phyloP scores from a whole-genome alignment of 208 protist genomes.

The Acanthamoeba divionensis region DNA sequence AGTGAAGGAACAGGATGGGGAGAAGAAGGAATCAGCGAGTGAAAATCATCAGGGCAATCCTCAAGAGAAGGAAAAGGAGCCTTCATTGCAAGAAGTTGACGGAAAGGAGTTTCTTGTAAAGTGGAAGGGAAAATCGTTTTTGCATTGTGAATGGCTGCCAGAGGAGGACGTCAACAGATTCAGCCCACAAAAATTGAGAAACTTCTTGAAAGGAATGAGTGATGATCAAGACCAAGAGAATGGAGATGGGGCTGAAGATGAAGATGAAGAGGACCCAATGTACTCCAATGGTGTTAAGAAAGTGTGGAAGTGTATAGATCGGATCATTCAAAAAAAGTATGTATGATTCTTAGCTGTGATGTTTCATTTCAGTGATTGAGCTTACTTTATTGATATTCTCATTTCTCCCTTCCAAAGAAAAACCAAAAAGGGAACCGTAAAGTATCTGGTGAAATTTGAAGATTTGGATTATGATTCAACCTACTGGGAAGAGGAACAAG shows the following conservation, averaged over 20 bases:
- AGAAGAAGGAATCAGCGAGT: not conserved
- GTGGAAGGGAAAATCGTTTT: constrained; percentile 38
- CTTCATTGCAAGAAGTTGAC: not conserved
- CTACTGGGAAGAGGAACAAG: constrained; percentile 33
- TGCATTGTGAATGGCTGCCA: constrained; percentile 23
- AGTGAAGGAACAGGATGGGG: not conserved
- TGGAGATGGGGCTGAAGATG: no score
- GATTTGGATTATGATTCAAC: constrained; percentile 50
- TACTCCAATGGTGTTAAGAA: constrained; percentile 11
- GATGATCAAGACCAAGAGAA: not conserved
- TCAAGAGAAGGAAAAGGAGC: constrained; percentile 1
- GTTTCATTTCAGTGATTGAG: not conserved
- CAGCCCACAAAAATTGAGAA: not conserved
- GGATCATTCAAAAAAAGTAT: constrained; percentile 28
- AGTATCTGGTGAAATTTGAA: constrained; percentile 50
- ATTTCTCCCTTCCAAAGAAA: not conserved
- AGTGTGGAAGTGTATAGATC: not conserved
- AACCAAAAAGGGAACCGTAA: not conserved
- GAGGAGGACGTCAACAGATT: not conserved
- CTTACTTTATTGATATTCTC: not conserved
- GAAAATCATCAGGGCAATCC: not conserved
- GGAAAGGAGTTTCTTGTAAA: constrained; percentile 54
- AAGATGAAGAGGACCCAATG: constrained; percentile 12
- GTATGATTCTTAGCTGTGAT: not conserved
- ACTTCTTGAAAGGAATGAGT: not conserved